Conservation (phyloP, 495 filamentous ascomycete genomes). For the Oleoguttula mirabilis region DNA sequence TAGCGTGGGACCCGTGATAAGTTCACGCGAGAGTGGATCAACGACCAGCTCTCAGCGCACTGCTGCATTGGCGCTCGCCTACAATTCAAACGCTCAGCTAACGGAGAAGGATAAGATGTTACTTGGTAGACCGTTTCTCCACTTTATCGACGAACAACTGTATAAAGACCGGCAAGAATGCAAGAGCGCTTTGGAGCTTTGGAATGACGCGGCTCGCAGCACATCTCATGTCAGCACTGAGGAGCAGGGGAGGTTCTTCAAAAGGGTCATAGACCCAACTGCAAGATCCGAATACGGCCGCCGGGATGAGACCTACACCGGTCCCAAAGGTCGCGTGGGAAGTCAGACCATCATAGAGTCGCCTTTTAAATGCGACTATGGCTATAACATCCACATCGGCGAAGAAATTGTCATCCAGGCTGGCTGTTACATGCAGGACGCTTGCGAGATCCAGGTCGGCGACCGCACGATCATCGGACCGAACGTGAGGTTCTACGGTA, state of each 20-base stretch:
- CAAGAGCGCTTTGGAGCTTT: constrained; percentile 69
- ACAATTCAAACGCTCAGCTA: constrained; percentile 29
- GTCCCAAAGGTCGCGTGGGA: constrained; percentile 53
- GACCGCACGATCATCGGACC: constrained; percentile 71
- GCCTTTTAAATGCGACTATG: constrained; percentile 90
- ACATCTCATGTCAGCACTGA: constrained; percentile 52
- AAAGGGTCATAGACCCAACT: constrained; percentile 47
- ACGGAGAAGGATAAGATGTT: constrained; percentile 94
- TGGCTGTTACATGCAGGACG: constrained; percentile 80
- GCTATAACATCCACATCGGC: constrained; percentile 84
- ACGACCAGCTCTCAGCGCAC: constrained; percentile 36
- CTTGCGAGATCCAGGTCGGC: constrained; percentile 61
- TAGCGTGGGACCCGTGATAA: constrained; percentile 15
- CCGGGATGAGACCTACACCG: constrained; percentile 10
- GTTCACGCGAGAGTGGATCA: constrained; percentile 19
- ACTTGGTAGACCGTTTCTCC: constrained; percentile 64
- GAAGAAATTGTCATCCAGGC: constrained; percentile 76
- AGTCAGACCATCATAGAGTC: constrained; percentile 70
- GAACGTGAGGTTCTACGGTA: constrained; percentile 68
- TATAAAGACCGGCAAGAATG: constrained; percentile 79
- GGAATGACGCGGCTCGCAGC: constrained; percentile 60
- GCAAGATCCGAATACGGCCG: background rate
- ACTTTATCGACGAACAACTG: constrained; percentile 65
- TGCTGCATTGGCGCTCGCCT: constrained; percentile 26
- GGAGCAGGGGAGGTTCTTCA: constrained; percentile 70